Base-by-base conservation (phyloP, 441 rosid species). In the Eruca vesicaria region DNA sequence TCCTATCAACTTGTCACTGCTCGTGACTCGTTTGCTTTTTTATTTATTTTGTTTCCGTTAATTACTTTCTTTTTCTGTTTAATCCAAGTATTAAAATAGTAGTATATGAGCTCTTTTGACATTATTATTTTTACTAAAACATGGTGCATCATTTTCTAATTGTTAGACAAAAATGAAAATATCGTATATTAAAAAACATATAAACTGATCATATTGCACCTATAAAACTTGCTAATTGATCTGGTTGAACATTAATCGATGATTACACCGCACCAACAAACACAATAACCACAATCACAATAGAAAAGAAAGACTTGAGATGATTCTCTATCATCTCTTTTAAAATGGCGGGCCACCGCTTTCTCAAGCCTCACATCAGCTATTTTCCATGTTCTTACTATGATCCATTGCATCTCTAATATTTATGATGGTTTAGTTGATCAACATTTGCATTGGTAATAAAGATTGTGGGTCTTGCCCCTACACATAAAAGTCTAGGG, bases 1-100 rank as follows among this genome's bases (percentile, higher is more conserved):
- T 88, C 81, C 84, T 85, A 84, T 80, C 81, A 66, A 52, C 80
- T 82, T 83, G 82, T 19, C 75, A 61, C 68, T 68, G 18, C 74
- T 68, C 69, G 72, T 67, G 76, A 60, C 58, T 50, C 71, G 7
- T 38, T 70, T 63, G 32, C 56, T 32, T 5, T 65, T 71, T 61
- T 33, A 38, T 36, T 11, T 11, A 29, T n/a, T n/a, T n/a, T n/a
- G 12, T n/a, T 14, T n/a, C 23, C 55, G 35, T 64, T 71, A 41
- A 32, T 65, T 11, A 45, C 31, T 18, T 45, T 10, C 1, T 28
- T 56, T 31, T 7, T 9, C 16, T 6, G 15, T 36, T 41, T 26
- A 16, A 14, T 32, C 14, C 45, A 57, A 41, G 2, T 76, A 15
- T 59, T 53, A 61, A 16, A 36, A 33, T 72, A 36, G 23, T 72